A percentile compares a stretch with the other conserved stretches of the same genome.
Conservation (phyloP, 1,284 basidiomycete species). For the Cryptococcus maquisensis region DNA sequence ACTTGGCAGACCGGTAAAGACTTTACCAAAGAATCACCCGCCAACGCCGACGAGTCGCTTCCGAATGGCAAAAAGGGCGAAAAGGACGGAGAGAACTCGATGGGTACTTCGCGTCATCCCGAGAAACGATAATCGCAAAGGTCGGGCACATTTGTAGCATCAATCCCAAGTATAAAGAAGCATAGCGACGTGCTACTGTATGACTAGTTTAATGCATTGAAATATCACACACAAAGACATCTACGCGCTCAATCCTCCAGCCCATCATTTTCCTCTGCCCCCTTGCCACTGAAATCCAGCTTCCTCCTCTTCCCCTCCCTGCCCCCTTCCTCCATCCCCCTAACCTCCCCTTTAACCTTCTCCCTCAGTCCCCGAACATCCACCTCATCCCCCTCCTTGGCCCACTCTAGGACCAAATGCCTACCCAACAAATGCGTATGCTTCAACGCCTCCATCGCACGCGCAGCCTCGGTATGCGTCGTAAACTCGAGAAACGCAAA, state of each 20-base stretch:
- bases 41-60: constrained; percentile 27
- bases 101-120: constrained; percentile 21
- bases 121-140: constrained; percentile 7
- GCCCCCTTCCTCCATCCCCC: constrained; percentile 27
- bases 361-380: constrained; percentile 68
- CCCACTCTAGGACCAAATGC: constrained; percentile 92
- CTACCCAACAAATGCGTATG: constrained; percentile 95
- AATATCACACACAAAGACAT: background rate
- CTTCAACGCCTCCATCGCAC: constrained; percentile 73
- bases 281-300: constrained; percentile 31
- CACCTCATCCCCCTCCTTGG: constrained; percentile 63
- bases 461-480: constrained; percentile 78
- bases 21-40: constrained; percentile 32
- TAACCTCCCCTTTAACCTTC: constrained; percentile 56
- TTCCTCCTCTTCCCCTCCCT: constrained; percentile 40
- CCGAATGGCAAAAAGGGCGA: constrained; percentile 25
- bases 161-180: too few species aligned
- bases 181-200: too few species aligned
- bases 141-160: background rate
- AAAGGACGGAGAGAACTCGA: constrained; percentile 15
- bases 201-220: too few species aligned
- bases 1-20: constrained; percentile 37
- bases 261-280: constrained; percentile 33
- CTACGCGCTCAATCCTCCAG: constrained; percentile 15
- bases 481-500: constrained; percentile 96